Base-by-base conservation (phyloP, 306 rosid genomes). In the Senna tora region DNA sequence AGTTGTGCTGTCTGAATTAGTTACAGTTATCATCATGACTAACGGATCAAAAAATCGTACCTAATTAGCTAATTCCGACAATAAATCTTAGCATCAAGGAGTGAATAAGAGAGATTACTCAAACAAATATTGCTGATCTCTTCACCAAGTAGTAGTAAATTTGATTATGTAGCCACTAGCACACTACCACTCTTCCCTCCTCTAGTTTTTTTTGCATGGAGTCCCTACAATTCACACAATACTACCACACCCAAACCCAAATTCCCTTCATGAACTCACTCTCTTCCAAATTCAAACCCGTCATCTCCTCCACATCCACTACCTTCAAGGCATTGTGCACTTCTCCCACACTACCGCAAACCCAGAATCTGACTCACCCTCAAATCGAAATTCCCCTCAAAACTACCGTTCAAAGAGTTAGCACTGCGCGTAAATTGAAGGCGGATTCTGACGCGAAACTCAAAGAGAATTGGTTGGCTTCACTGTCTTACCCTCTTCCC, bases 401-500 rank as follows among this genome's bases (percentile, higher is more conserved):
- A 41, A 36, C 39, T 4, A 84, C 63, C 8, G n/a, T 45, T 67
- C 19, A 38, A 45, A 59, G 34, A 60, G 54, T n/a, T 6, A 32
- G 7, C 22, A 46, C 5, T 39, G 33, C 45, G 49, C 67, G 75
- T 4, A 62, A 11, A 69, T 64, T 66, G 22, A 81, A 77, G 77
- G 67, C 61, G 77, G 67, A 57, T 69, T 75, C 87, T 39, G 84
- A 85, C 62, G 65, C 83, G 42, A 82, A 82, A 57, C 91, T 93
- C 67, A 85, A 90, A 72, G 80, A 85, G 25, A 80, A 90, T 82
- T 93, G 96, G 96, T 72, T 90, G 81, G 86, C 86, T 64, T 93
- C 98, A 76, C 84, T 93, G 17, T 84, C 96, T 21, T 80, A 71
- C 75, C 85, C 91, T 75, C 72, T 74, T 5, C 88, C 84, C 17